phyloP scores from a whole-genome alignment of 177 flowering plant species.

The Tripterygium wilfordii region DNA sequence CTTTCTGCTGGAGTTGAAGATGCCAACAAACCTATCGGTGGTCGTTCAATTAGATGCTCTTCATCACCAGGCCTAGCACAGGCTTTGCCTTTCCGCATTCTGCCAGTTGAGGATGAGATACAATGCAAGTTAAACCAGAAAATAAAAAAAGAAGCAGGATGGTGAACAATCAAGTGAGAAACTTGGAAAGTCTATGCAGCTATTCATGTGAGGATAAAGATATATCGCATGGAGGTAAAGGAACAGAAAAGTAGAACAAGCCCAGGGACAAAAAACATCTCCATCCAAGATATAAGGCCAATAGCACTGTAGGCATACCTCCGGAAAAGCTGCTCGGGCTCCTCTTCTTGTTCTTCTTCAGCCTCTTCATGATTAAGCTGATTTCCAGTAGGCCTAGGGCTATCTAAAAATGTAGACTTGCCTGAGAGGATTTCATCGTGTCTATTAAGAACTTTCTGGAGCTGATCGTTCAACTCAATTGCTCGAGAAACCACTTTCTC shows the following conservation, averaged over 20 bases:
- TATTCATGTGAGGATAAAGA: too few relatives aligned
- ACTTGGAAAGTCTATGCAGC: too few relatives aligned
- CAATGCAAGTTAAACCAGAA: too few relatives aligned
- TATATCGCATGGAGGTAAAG: too few relatives aligned
- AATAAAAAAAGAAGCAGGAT: too few relatives aligned
- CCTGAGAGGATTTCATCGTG: constrained; percentile 76
- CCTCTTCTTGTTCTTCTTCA: constrained; percentile 69
- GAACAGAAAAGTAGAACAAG: too few relatives aligned
- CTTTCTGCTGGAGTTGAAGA: constrained; percentile 39
- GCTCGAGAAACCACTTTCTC: constrained; percentile 79
- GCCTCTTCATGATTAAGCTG: constrained; percentile 39
- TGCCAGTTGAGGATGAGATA: constrained; percentile 15
- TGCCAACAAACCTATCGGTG: constrained; percentile 37
- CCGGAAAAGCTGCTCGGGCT: constrained; percentile 70
- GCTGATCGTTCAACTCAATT: constrained; percentile 87
- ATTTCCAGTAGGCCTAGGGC: constrained; percentile 24
- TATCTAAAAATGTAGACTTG: constrained; percentile 36
- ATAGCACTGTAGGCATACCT: constrained; percentile 65
- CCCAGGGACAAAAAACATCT: neutral
- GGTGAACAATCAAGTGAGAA: too few relatives aligned
- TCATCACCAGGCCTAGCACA: constrained; percentile 64
- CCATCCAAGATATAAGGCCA: neutral
- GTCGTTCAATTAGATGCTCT: constrained; percentile 27
- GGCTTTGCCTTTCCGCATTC: constrained; percentile 91
- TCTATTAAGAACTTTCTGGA: constrained; percentile 62